Conservation (phyloP, 495 filamentous ascomycete genomes). For the Penicillium egyptiacum region DNA sequence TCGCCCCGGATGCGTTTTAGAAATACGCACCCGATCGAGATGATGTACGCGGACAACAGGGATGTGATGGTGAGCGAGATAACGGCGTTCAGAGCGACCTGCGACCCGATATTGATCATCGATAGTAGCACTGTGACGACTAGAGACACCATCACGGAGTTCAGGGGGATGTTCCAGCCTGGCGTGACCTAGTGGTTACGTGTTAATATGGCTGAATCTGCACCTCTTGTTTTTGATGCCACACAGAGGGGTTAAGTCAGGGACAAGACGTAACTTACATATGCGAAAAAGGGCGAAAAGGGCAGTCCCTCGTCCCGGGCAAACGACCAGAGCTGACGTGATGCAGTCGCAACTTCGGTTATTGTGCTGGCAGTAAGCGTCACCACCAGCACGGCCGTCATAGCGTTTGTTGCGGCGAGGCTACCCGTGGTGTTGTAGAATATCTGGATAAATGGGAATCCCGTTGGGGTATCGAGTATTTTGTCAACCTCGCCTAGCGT, state of each 20-base stretch:
- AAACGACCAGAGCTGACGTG: conserved; percentile 59
- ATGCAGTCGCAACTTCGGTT: conserved; percentile 56
- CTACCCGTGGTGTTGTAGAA: conserved; percentile 51
- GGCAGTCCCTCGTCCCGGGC: conserved; percentile 57
- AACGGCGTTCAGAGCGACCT: conserved; percentile 48
- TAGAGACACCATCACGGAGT: conserved; percentile 49
- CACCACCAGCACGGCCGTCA: conserved; percentile 53
- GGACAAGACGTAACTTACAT: conserved; percentile 35
- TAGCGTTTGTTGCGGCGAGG: conserved; percentile 45
- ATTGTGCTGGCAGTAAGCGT: conserved; percentile 50
- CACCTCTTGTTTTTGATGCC: neutral
- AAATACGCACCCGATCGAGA: conserved; percentile 49
- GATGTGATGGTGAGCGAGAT: conserved; percentile 46
- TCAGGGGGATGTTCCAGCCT: conserved; percentile 52
- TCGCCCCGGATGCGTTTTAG: conserved; percentile 45
- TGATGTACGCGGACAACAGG: conserved; percentile 50
- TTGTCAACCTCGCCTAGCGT: conserved; percentile 51
- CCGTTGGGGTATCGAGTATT: conserved; percentile 39
- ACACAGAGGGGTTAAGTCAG: neutral
- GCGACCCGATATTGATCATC: conserved; percentile 55
- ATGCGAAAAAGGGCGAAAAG: conserved; percentile 51
- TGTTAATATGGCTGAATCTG: neutral
- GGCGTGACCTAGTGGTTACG: conserved; percentile 41
- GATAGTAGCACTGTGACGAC: conserved; percentile 48
- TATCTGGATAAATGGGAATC: conserved; percentile 55